These are phyloP conservation scores for Neospermospora avenae DNA, from an alignment of 2,329 filamentous ascomycete genomes.

Conservation along the genomic window DNA sequence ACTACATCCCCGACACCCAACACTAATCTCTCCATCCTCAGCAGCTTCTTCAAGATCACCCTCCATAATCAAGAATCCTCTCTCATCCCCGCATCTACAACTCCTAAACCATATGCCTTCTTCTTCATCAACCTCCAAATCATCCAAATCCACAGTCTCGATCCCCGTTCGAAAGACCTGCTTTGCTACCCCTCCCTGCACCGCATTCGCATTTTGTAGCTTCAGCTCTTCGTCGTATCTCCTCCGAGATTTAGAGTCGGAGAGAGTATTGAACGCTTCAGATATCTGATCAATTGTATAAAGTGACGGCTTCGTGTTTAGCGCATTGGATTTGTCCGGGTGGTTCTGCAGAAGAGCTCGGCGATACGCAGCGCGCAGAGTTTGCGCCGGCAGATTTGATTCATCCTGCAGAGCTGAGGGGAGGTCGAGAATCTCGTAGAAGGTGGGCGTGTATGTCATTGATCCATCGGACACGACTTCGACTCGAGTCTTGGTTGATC, in stretches of 20 bases:
- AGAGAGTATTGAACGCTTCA: conserved; percentile 55
- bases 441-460: conserved; percentile 40
- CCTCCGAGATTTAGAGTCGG: conserved; percentile 45
- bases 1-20: conserved; percentile 64
- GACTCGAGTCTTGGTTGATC: not conserved
- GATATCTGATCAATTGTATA: conserved; percentile 64
- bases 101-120: conserved; percentile 49
- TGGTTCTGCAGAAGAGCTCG: conserved; percentile 63
- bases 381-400: conserved; percentile 42
- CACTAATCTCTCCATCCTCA: conserved; percentile 57
- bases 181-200: conserved; percentile 17
- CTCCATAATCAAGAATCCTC: conserved; percentile 58
- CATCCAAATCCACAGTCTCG: conserved; percentile 63
- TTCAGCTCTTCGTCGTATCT: conserved; percentile 53
- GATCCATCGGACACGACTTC: conserved; percentile 21
- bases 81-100: conserved; percentile 62
- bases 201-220: conserved; percentile 24
- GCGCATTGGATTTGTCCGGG: conserved; percentile 40
- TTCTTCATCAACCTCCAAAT: conserved; percentile 52
- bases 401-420: conserved; percentile 46
- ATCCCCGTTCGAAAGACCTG: conserved; percentile 53
- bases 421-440: conserved; percentile 60
- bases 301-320: conserved; percentile 13
- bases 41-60: conserved; percentile 56
- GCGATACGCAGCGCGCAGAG: conserved; percentile 62